Percentiles rank a stretch among this genome's conserved stretches.
Evolutionary conservation across 352 stramenopile species (phyloP).

Genomic region (Lagenidium giganteum): DNA sequence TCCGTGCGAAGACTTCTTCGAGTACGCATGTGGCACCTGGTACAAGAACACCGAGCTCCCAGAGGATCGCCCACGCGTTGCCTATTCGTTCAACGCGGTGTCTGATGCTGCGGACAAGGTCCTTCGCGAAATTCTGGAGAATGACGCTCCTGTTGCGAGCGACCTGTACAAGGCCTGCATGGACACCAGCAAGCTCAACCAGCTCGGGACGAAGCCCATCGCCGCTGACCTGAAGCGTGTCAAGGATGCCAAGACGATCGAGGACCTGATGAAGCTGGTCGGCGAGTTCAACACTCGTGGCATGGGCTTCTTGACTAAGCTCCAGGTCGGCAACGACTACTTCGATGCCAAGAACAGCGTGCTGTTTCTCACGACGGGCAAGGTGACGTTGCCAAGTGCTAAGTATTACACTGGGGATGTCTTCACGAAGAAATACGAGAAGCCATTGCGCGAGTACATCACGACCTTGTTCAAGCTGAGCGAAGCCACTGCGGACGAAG

Average conservation of each 20-base stretch:
- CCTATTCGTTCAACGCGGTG: constrained; percentile 22
- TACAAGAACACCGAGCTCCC: constrained; percentile 22
- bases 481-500: neutral
- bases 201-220: constrained; percentile 6
- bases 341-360: constrained; percentile 69
- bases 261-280: constrained; percentile 10
- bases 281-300: constrained; percentile 13
- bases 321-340: constrained; percentile 45
- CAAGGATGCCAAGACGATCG: neutral
- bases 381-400: constrained; percentile 74
- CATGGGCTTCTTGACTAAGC: constrained; percentile 62
- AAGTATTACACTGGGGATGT: constrained; percentile 71
- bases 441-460: constrained; percentile 27
- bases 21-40: constrained; percentile 28
- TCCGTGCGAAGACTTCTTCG: constrained; percentile 28
- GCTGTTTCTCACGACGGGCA: constrained; percentile 52
- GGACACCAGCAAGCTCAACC: constrained; percentile 1
- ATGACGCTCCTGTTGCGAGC: constrained; percentile 23
- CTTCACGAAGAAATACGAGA: constrained; percentile 32
- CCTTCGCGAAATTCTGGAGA: constrained; percentile 17
- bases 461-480: constrained; percentile 29
- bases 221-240: constrained; percentile 1
- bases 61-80: constrained; percentile 12
- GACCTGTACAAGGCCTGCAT: constrained; percentile 12
- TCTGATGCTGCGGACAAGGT: constrained; percentile 14